Base-by-base conservation (phyloP, 2,329 filamentous ascomycete species). In the Neonectria neomacrospora region DNA sequence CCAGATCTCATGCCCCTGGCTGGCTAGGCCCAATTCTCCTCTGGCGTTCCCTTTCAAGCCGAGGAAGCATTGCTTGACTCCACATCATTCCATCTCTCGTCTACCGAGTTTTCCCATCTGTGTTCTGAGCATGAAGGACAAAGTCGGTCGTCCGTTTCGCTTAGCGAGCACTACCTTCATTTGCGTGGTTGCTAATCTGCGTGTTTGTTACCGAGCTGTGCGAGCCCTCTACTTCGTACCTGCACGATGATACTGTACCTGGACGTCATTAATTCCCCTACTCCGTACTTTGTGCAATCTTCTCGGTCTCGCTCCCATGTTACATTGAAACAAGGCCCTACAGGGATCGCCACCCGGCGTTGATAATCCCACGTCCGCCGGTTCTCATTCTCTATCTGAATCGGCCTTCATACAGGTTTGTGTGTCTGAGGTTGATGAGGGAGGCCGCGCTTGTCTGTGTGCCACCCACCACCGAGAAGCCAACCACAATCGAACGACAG, bases 301-400 rank as follows among this genome's bases (percentile, higher is more conserved):
- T 28, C 16, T 18, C 44, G 9, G 26, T 48, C 45, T 26, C 20
- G 30, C 12, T 20, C n/a, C 42, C 56, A 52, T 51, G 32, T 23
- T 42, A 45, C 37, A 53, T 39, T 60, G 61, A 61, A 61, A 64
- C 44, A 53, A 32, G 44, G 28, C 22, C n/a, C 42, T 44, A 18
- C 64, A 66, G 42, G 62, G 62, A 42, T 61, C 23, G 11, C 14
- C 22, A 26, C 37, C 47, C 14, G 37, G 20, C 16, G 23, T 26
- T 47, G 44, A 14, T 32, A 10, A 10, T 14, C 11, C 18, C n/a
- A 34, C 18, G 41, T 26, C 30, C 26, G 18, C 42, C 45, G 34
- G 50, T 26, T 34, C 50, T 52, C 42, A 28, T 37, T 37, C 44
- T 58, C 22, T 58, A 58, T 56, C 41, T 61, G 59, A 64, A 61